These are phyloP conservation scores for Kuraishia piskuri DNA, from an alignment of 805 yeast genomes.

Conservation along the genomic window DNA sequence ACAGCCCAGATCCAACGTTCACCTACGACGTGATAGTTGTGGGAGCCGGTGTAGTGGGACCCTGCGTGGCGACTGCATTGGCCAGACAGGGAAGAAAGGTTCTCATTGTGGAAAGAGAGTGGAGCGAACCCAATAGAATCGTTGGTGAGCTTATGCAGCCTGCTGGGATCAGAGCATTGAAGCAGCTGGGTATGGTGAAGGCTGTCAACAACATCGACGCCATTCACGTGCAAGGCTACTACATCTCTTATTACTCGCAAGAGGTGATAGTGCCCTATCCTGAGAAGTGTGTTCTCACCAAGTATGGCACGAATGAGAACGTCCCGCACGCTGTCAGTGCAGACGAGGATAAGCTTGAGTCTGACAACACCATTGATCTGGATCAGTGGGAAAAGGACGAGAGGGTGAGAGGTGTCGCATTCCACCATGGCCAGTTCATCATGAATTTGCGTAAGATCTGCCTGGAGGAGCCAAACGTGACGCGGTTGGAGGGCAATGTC, in stretches of 20 bases:
- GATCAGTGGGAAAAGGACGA: slow-evolving; percentile 52
- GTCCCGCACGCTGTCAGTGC: slow-evolving; percentile 47
- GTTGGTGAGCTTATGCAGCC: slow-evolving; percentile 98
- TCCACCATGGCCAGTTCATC: slow-evolving; percentile 89
- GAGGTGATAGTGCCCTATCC: slow-evolving; percentile 65
- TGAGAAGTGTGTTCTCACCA: slow-evolving; percentile 41
- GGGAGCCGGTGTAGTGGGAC: slow-evolving; percentile 99
- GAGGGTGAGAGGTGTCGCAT: slow-evolving; percentile 67
- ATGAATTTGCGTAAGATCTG: slow-evolving; percentile 69
- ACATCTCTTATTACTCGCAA: slow-evolving; percentile 57
- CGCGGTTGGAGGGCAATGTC: slow-evolving; percentile 80
- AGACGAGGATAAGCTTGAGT: slow-evolving; percentile 39
- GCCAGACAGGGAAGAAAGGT: slow-evolving; percentile 89
- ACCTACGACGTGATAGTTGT: slow-evolving; percentile 76
- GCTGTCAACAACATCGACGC: slow-evolving; percentile 75
- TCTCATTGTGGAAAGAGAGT: slow-evolving; percentile 74
- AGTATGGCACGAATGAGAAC: slow-evolving; percentile 9
- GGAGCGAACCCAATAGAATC: slow-evolving; percentile 89
- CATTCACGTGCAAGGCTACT: slow-evolving; percentile 69
- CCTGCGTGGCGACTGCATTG: slow-evolving; percentile 80
- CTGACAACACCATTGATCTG: slow-evolving; percentile 37
- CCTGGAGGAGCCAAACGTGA: slow-evolving; percentile 60
- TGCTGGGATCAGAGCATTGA: slow-evolving; percentile 81
- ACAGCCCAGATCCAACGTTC: not conserved
- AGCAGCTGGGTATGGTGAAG: slow-evolving; percentile 73